A percentile compares a stretch with the other conserved stretches of the same genome.
Conservation (phyloP, 2,329 filamentous ascomycete genomes). For the Beauveria rudraprayagi region DNA sequence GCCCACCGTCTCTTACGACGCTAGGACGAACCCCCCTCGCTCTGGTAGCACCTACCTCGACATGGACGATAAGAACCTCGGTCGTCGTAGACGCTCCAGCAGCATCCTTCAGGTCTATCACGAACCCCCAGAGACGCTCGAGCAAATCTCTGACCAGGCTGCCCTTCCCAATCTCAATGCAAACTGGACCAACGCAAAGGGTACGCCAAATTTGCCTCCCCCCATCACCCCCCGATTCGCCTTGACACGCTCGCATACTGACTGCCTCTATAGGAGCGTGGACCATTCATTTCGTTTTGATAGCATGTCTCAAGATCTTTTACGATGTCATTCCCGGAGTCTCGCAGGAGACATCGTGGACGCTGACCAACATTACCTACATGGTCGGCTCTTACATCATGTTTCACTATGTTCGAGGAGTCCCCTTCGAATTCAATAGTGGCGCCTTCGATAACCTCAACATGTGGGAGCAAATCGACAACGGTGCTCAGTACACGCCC, state of each 20-base stretch:
- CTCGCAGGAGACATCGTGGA: constrained; percentile 98
- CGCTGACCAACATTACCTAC: constrained; percentile 95
- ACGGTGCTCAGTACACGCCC: constrained; percentile 95
- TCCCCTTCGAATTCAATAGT: constrained; percentile 97
- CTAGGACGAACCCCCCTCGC: constrained; percentile 61
- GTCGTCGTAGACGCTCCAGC: constrained; percentile 87
- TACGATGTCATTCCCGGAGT: constrained; percentile 95
- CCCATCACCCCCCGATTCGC: background rate
- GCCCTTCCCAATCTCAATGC: constrained; percentile 92
- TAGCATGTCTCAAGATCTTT: constrained; percentile 85
- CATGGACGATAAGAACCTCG: constrained; percentile 55
- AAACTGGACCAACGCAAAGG: constrained; percentile 98
- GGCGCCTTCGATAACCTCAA: constrained; percentile 99
- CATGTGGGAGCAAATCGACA: constrained; percentile 99
- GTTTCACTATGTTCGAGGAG: constrained; percentile 98
- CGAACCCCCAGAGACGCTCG: constrained; percentile 90
- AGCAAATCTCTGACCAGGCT: constrained; percentile 95
- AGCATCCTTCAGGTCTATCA: constrained; percentile 90
- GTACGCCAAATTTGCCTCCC: constrained; percentile 42
- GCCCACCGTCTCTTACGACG: constrained; percentile 86
- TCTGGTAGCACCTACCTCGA: constrained; percentile 51
- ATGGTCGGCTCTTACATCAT: constrained; percentile 99
- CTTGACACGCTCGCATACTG: background rate
- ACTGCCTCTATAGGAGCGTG: constrained; percentile 64
- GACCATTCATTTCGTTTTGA: constrained; percentile 94